phyloP scores from a whole-genome alignment of 345 rosid species.

The Turnera subulata region DNA sequence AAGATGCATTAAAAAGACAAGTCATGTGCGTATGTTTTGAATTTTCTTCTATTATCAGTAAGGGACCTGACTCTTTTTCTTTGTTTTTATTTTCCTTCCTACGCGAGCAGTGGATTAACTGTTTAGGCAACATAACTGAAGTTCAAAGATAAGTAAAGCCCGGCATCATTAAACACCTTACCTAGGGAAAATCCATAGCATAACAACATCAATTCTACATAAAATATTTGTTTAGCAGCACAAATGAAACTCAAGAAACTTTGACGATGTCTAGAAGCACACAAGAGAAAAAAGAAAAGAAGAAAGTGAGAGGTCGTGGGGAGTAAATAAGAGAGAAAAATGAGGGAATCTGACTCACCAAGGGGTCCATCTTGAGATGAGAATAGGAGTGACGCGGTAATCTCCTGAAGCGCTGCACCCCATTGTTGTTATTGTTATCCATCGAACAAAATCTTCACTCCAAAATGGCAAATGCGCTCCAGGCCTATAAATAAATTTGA shows the following conservation, averaged over 20 bases:
- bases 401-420: slow-evolving; percentile 52
- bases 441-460: slow-evolving; percentile 10
- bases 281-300: background rate
- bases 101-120: too few relatives aligned
- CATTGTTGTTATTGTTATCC: slow-evolving; percentile 25
- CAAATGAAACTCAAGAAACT: background rate
- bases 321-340: background rate
- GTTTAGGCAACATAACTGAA: background rate
- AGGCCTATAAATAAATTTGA: background rate
- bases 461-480: background rate
- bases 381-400: slow-evolving; percentile 45
- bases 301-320: background rate
- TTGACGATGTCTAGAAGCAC: background rate
- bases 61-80: too few relatives aligned
- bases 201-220: background rate
- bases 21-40: too few relatives aligned
- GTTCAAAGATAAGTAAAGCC: background rate
- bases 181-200: background rate
- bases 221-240: too few relatives aligned
- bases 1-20: too few relatives aligned
- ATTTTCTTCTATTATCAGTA: too few relatives aligned
- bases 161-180: background rate
- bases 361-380: slow-evolving; percentile 52
- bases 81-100: too few relatives aligned
- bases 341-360: slow-evolving; percentile 33